Evolutionary conservation across 768 basidiomycete genomes (phyloP), one percentile per base, ranked within the genome.

Genomic region (Auriscalpium vulgare): DNA sequence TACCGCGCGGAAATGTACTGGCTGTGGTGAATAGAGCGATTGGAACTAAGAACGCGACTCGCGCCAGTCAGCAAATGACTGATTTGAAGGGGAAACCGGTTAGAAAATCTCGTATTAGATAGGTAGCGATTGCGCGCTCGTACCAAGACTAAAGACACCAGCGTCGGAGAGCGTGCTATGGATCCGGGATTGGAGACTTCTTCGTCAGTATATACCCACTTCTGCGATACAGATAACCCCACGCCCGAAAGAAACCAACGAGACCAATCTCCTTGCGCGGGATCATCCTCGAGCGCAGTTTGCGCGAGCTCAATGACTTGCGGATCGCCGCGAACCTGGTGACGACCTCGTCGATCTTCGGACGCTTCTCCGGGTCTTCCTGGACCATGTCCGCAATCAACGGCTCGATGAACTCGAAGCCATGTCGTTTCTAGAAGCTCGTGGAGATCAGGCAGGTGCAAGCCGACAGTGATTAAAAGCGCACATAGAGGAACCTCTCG

Each of bases 341-440:
- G n/a, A 73, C 66, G 4, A 72, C 73, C 50, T 73, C 66, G 17
- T 68, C 65, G 59, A 74, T 74, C 1, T 63, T 67, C 1, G 74
- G 74, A 14, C 74, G 69, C 47, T 67, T 66, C 6, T 56, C 46
- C 0, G 73, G 71, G 47, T 74, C 67, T 0, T 60, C 54, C 54
- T 72, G 66, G 0, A 68, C 63, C 74, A 76, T 75, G 19, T 73
- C 70, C 0, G 51, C 47, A 43, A 65, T 58, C n/a, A 66, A 40
- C 37, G 21, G 46, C 10, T 47, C 44, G 51, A 61, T 51, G 37
- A 59, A 61, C 37, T 53, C 53, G 17, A 60, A 58, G 2, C 57
- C 57, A 3, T 48, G 14, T 21, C 54, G 53, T 8, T 59, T 53
- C 60, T 61, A 38, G 7, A 37, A 34, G 1, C 2, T 1, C 19